phyloP scores from a whole-genome alignment of 2,329 filamentous ascomycete genomes.

The Cytospora schulzeri region DNA sequence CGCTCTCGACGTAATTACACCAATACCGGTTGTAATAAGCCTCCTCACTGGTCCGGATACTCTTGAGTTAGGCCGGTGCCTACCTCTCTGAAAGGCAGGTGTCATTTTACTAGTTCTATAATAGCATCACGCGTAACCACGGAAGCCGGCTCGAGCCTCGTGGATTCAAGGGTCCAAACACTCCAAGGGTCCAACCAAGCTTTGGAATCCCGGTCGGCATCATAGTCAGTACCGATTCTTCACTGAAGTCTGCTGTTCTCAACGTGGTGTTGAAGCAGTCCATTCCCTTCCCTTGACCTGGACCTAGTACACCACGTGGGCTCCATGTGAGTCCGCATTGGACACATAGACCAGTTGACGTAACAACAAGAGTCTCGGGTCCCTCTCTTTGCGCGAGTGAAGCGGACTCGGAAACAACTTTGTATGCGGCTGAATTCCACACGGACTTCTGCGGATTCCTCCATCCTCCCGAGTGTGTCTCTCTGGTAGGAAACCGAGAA shows the following conservation, averaged over 20 bases:
- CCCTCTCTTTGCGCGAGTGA: not conserved
- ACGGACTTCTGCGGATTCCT: not conserved
- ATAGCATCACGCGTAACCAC: not conserved
- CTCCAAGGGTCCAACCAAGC: not conserved
- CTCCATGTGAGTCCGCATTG: not conserved
- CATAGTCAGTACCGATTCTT: not conserved
- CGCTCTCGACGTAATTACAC: not conserved
- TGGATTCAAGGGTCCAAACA: not conserved
- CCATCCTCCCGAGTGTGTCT: not conserved
- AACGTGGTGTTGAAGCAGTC: not conserved
- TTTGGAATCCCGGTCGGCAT: not conserved
- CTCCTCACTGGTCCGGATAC: not conserved
- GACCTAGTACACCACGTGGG: not conserved
- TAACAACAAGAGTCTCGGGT: not conserved
- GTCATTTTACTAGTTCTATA: not conserved
- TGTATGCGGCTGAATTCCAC: not conserved
- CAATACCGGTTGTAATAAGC: not conserved
- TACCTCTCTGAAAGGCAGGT: constrained; percentile 22
- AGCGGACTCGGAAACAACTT: not conserved
- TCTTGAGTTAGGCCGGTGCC: constrained; percentile 9
- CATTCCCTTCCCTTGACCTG: not conserved
- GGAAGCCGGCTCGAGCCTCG: not conserved
- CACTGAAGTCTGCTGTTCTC: not conserved
- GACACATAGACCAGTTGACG: not conserved
- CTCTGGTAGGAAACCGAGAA: no score